Base-by-base conservation (phyloP, 2,329 filamentous ascomycete genomes). In the Diplocarpon rosae region DNA sequence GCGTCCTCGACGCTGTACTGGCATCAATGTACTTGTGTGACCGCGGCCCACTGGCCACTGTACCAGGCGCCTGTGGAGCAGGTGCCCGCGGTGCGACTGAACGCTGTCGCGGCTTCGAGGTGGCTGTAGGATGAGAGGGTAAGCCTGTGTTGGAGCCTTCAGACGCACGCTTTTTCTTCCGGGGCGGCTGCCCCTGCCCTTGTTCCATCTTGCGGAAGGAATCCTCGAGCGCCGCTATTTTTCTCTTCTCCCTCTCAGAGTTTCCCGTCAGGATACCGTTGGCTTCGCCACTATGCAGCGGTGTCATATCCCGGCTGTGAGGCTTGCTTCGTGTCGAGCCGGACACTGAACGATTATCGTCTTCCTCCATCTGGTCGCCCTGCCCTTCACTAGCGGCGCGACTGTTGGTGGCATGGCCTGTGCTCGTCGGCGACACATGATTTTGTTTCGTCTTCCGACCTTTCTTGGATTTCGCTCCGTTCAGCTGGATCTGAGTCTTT, bases 181-280 rank as follows among this genome's bases (percentile, higher is more conserved):
- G 69, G 0, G 68, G 66, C 1, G 73, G 73, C 47, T 70, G 56
- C 73, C 73, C 54, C 76, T 76, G 16, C 70, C n/a, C n/a, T n/a
- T n/a, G n/a, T n/a, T 76, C 44, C 77, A 71, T 78, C 73, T 28
- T 76, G 69, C 40, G 75, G 70, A 58, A 83, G 76, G 1, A 74
- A 69, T 80, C 75, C 52, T 83, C 78, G 0, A 80, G 70, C 71
- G 78, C 78, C 15, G 76, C 73, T 10, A 82, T 71, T 53, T 83
- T 83, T 30, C 78, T 68, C 62, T 83, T 82, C 49, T 83, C 78
- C 27, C 78, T 71, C 51, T 82, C 77, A 0, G 78, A 80, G 6
- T 73, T 75, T 50, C 79, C 77, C 41, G 51, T 80, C 71, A 45
- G 76, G 72, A 53, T 48, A 13, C 53, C 56, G 37, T 58, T 60